Base-by-base conservation (phyloP, 176 grass and related monocot species). In the Carex kokanica region DNA sequence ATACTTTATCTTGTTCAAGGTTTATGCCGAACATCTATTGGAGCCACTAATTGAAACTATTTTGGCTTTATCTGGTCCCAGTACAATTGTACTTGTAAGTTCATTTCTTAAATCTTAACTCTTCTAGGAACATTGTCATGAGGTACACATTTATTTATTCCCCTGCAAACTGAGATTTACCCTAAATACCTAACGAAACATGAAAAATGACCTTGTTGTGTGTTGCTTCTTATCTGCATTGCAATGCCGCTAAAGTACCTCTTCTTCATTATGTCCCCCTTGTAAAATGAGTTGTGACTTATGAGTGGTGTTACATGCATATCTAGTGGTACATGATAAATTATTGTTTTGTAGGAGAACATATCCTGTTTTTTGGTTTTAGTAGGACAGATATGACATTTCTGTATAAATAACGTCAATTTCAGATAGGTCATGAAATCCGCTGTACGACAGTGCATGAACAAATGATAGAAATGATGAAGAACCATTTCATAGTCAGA, bases 381-480 rank as follows among this genome's bases (percentile, higher is more conserved):
- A 79, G 18, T 72, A 69, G 14, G 18, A 23, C 13, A 75, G 67
- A 53, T 60, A 31, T 62, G 16, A 77, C 67, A 57, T 83, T 29
- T 84, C 12, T 88, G 29, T 75, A 68, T 84, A 24, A 84, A 67
- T 58, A 47, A 75, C 10, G 21, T 68, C 23, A 77, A 71, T 81
- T 82, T 27, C 86, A 98, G 95, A 64, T 98, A 72, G 95, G 95
- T 66, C 91, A 95, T 1, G 95, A 95, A 86, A 93, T 98, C 18
- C 92, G 92, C 80, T 98, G 92, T 1, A 98, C 92, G 11, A 87
- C 54, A 0, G 90, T 98, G 14, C 95, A 95, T 68, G 91, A 98
- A 32, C 85, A 92, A 83, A 95, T 98, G 95, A 84, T 95, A 83
- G 70, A 94, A 64, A 93, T 98, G 91, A 92, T 93, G 92, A 98